Percentiles rank a stretch among this genome's conserved stretches.
Conservation (phyloP, 352 stramenopile species). For the Phytophthora cactorum region DNA sequence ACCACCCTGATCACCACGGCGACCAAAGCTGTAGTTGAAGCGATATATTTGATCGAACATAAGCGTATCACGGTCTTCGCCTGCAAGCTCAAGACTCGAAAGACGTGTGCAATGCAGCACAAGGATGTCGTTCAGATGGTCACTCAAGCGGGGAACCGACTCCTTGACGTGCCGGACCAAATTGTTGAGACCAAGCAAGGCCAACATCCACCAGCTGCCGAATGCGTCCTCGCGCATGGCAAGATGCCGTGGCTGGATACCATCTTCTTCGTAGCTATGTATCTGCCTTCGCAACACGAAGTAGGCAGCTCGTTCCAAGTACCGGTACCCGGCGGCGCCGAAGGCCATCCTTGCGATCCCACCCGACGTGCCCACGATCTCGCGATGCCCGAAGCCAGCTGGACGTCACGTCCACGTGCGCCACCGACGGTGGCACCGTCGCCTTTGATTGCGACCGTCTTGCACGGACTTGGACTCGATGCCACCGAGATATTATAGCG, state of each 20-base stretch:
- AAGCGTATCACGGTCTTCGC: constrained; percentile 3
- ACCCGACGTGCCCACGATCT: constrained; percentile 9
- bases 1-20: neutral
- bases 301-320: constrained; percentile 3
- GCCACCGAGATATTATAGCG: too few relatives aligned
- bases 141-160: constrained; percentile 10
- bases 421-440: neutral
- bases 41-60: neutral
- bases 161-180: neutral
- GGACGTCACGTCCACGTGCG: neutral
- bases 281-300: constrained; percentile 4
- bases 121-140: constrained; percentile 3
- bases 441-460: neutral
- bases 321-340: neutral
- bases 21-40: constrained; percentile 5
- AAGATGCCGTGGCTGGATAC: neutral
- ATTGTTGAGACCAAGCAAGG: neutral
- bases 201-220: constrained; percentile 13
- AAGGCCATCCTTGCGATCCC: constrained; percentile 1
- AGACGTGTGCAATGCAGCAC: constrained; percentile 11
- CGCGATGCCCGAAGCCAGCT: constrained; percentile 19
- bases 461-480: neutral
- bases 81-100: constrained; percentile 8
- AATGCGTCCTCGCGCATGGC: constrained; percentile 5
- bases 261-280: constrained; percentile 8